Conservation (phyloP, 306 rosid species). For the Vigna mungo region DNA sequence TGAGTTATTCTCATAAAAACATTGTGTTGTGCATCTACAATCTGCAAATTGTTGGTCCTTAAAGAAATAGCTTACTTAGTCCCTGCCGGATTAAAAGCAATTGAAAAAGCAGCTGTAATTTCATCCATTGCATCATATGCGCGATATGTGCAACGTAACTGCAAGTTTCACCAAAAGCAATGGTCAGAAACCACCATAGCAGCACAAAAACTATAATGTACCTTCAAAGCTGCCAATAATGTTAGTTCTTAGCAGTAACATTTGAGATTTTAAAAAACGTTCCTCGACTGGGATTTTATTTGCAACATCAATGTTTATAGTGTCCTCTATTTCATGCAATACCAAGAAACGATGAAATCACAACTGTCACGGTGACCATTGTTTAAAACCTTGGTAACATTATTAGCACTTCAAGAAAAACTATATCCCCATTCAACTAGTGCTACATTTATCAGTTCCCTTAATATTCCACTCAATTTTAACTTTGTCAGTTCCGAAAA, state of each 20-base stretch:
- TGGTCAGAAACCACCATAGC: conserved; percentile 37
- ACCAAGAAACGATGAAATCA: not conserved
- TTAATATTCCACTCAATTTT: conserved; percentile 18
- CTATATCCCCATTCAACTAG: conserved; percentile 9
- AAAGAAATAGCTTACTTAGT: conserved; percentile 66
- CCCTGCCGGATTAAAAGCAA: conserved; percentile 91
- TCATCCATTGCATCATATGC: conserved; percentile 99
- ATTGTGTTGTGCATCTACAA: conserved; percentile 14
- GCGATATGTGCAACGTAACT: conserved; percentile 95
- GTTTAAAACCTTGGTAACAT: not conserved
- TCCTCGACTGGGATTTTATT: not conserved
- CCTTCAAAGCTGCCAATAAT: not conserved
- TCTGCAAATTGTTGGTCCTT: conserved; percentile 31
- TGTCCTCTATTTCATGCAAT: not conserved
- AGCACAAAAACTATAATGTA: conserved; percentile 31
- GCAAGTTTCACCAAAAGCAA: conserved; percentile 50
- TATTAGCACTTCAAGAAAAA: not conserved
- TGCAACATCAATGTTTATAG: not conserved
- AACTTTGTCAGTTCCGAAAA: not conserved
- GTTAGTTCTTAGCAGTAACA: not conserved
- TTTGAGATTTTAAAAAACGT: not conserved
- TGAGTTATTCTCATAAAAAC: conserved; percentile 25
- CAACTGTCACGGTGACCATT: not conserved
- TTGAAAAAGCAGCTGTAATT: conserved; percentile 88
- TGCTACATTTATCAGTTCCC: not conserved